Evolutionary conservation across 352 stramenopile species (phyloP), one percentile per base, ranked within the genome.

Genomic region (Phytophthora palmivora): DNA sequence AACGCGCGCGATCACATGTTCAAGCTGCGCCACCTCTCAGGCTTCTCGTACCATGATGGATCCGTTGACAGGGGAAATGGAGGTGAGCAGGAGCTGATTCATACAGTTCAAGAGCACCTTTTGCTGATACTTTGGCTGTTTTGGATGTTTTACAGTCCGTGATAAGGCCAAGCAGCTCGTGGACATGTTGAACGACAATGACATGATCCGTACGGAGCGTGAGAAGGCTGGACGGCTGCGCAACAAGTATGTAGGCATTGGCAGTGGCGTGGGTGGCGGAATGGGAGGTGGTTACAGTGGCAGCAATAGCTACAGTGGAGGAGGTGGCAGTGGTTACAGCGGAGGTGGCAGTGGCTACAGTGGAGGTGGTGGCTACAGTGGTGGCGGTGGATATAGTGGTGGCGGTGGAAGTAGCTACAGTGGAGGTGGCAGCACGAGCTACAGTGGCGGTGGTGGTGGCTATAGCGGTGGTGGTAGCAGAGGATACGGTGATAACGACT

Each of bases 1-100:
- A 98, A 99, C 73, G 90, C 93, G 9, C 82, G 93, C 12, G 90
- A 98, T 64, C 94, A 98, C 77, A 98, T 97, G 84, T 95, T 95
- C 68, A 95, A 95, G 74, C 74, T 97, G 18, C 87, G 88, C 10
- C 79, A 90, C 36, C 74, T 97, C 54, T 92, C 82, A 41, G 84
- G 92, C 55, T 97, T 97, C 64, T 95, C 87, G 15, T 97, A 94
- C 70, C 87, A 97, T 50, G 87, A 97, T 26, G 88, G 89, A 14
- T 86, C 82, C 18, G 79, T 84, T 16, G 89, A 97, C 72, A 92
- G 92, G 37, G 89, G 89, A 48, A 87, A 84, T 39, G 89, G 89
- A 55, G 87, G 87, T 94, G 62, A 32, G 66, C 26, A 15, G 15
- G 24, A 22, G 39, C 24, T 10, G 39, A 12, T 30, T 47, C 9